Evolutionary conservation across 2,329 filamentous ascomycete genomes (phyloP).

Genomic region (Apiospora hydei): DNA sequence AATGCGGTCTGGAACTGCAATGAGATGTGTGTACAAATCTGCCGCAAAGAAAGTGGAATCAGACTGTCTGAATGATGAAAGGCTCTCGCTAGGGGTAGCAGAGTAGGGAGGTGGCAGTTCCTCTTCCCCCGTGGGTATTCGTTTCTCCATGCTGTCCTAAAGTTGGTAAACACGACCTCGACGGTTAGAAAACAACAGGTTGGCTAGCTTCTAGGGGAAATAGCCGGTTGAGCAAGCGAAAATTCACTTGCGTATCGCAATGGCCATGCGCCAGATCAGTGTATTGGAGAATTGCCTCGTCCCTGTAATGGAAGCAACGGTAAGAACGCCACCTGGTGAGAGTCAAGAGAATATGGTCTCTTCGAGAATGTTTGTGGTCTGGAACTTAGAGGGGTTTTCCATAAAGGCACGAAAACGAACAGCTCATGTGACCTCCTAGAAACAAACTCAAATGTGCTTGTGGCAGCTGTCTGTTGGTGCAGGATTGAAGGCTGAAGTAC

Average conservation of each 20-base stretch:
- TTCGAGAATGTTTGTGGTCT: not conserved
- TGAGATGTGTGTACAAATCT: conserved; percentile 43
- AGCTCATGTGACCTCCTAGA: not conserved
- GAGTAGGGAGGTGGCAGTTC: conserved; percentile 37
- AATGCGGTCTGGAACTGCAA: conserved; percentile 47
- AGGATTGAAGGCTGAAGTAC: conserved; percentile 2
- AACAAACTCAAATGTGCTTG: not conserved
- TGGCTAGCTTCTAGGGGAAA: too few species aligned
- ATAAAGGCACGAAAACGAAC: not conserved
- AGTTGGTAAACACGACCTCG: not conserved
- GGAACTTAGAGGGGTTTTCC: not conserved
- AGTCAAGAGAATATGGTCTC: not conserved
- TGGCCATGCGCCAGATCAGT: not conserved
- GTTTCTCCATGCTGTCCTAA: conserved; percentile 29
- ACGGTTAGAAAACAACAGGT: not conserved
- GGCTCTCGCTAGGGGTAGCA: conserved; percentile 23
- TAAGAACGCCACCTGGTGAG: not conserved
- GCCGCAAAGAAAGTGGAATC: conserved; percentile 33
- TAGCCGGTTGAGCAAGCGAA: too few species aligned
- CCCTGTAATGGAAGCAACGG: not conserved
- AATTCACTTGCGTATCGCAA: not conserved
- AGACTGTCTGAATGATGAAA: conserved; percentile 23
- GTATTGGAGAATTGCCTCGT: not conserved
- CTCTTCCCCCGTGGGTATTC: conserved; percentile 18
- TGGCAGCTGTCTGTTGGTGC: not conserved